Conservation (phyloP, 192 early-diverging fungal genomes). For the Coemansia sp. region DNA sequence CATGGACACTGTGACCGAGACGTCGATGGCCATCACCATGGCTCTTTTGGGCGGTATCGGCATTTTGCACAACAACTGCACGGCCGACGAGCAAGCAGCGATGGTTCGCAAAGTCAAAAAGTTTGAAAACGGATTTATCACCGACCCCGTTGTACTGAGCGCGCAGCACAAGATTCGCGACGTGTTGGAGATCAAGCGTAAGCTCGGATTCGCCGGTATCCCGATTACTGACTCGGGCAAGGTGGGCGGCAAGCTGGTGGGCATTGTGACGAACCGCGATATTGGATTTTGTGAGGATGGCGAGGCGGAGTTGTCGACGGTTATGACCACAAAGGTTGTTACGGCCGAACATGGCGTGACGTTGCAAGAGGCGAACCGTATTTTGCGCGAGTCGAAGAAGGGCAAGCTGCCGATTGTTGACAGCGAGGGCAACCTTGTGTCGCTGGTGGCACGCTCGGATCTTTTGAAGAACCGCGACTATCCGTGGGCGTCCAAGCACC, state of each 20-base stretch:
- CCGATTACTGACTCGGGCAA: slow-evolving; percentile 93
- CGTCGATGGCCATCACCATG: slow-evolving; percentile 98
- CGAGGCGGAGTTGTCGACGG: slow-evolving; percentile 61
- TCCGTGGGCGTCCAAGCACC: slow-evolving; percentile 85
- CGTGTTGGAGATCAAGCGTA: slow-evolving; percentile 82
- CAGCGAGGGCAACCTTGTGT: slow-evolving; percentile 74
- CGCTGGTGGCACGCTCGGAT: slow-evolving; percentile 91
- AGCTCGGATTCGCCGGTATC: slow-evolving; percentile 92
- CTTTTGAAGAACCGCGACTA: slow-evolving; percentile 96
- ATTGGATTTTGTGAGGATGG: slow-evolving; percentile 88
- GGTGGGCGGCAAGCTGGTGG: slow-evolving; percentile 84
- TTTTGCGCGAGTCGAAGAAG: slow-evolving; percentile 86
- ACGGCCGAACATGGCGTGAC: slow-evolving; percentile 86
- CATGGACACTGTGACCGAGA: slow-evolving; percentile 99
- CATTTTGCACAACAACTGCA: slow-evolving; percentile 98
- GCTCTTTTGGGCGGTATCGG: slow-evolving; percentile 93
- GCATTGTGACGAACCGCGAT: slow-evolving; percentile 96
- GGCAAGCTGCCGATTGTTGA: slow-evolving; percentile 98
- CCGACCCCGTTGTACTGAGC: slow-evolving; percentile 85
- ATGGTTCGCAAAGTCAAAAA: slow-evolving; percentile 98
- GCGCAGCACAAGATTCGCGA: slow-evolving; percentile 81
- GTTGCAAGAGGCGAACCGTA: slow-evolving; percentile 83
- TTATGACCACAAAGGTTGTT: slow-evolving; percentile 92
- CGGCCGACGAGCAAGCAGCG: slow-evolving; percentile 90
- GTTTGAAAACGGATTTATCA: slow-evolving; percentile 99